phyloP scores from a whole-genome alignment of 345 rosid genomes.

The Aquilaria sinensis region DNA sequence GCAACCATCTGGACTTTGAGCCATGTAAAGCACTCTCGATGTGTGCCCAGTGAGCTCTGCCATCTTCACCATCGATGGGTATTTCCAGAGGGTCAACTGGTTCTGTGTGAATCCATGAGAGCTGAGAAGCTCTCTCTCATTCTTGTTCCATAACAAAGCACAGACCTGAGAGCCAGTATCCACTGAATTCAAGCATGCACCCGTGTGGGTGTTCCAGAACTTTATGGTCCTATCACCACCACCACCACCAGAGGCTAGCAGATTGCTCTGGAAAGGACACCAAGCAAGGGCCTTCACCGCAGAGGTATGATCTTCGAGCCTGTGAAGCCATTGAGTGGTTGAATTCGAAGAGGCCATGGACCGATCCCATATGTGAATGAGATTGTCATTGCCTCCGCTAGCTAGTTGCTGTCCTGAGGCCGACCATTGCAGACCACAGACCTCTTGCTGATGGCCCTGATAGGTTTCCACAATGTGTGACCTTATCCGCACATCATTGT shows the following conservation, averaged over 20 bases:
- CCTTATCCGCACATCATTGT: conserved; percentile 44
- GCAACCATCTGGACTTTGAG: conserved; percentile 58
- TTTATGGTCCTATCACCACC: conserved; percentile 40
- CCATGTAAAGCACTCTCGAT: conserved; percentile 49
- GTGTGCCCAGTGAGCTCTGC: conserved; percentile 43
- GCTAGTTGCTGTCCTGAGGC: conserved; percentile 47
- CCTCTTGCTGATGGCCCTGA: conserved; percentile 41
- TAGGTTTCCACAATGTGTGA: conserved; percentile 39
- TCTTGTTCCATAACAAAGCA: conserved; percentile 44
- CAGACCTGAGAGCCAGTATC: conserved; percentile 48
- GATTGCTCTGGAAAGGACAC: conserved; percentile 54
- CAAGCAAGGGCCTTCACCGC: conserved; percentile 58
- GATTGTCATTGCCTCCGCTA: conserved; percentile 45
- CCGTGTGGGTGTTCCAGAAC: conserved; percentile 48
- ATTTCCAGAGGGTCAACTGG: conserved; percentile 45
- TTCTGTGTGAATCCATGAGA: conserved; percentile 46
- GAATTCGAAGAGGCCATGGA: conserved; percentile 34
- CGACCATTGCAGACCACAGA: conserved; percentile 54
- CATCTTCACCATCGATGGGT: conserved; percentile 47
- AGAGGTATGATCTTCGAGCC: conserved; percentile 46
- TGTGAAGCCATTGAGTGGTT: conserved; percentile 43
- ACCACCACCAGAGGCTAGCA: conserved; percentile 55
- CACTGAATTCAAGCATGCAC: conserved; percentile 47
- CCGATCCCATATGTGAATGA: conserved; percentile 48
- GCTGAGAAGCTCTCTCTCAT: conserved; percentile 46